A percentile compares a stretch with the other conserved stretches of the same genome.
Conservation (phyloP, 352 stramenopile genomes). For the Phytophthora litchii region DNA sequence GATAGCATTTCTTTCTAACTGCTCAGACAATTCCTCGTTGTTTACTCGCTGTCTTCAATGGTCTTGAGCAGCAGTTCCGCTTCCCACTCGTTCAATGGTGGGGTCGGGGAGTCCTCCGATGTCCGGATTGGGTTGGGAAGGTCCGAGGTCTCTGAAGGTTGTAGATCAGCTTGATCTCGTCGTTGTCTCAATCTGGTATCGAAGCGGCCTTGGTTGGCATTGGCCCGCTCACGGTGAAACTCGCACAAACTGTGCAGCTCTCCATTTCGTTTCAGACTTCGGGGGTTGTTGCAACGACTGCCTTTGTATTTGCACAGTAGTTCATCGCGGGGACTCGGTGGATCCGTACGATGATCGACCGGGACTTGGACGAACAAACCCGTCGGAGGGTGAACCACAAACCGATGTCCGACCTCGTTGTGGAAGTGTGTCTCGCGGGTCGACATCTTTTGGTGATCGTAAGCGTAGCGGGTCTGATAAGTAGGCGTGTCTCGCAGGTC, state of each 20-base stretch:
- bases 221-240: constrained; percentile 56
- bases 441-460: constrained; percentile 33
- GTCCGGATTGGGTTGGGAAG: constrained; percentile 26
- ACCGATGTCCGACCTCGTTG: constrained; percentile 15
- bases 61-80: constrained; percentile 29
- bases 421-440: constrained; percentile 13
- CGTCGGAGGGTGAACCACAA: constrained; percentile 23
- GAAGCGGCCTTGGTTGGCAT: constrained; percentile 60
- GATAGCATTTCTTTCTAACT: neutral
- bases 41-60: constrained; percentile 21
- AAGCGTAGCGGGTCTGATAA: no score
- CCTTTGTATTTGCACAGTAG: constrained; percentile 32
- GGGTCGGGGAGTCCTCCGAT: constrained; percentile 8
- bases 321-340: constrained; percentile 10
- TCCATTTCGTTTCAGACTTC: constrained; percentile 24
- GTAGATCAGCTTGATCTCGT: constrained; percentile 9
- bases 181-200: constrained; percentile 33
- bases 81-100: constrained; percentile 27
- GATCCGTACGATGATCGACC: constrained; percentile 15
- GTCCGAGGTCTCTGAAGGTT: constrained; percentile 6
- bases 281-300: constrained; percentile 7
- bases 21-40: neutral
- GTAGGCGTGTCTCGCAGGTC: constrained; percentile 11
- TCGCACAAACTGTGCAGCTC: constrained; percentile 57
- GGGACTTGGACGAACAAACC: constrained; percentile 21